phyloP scores from a whole-genome alignment of 2,329 filamentous ascomycete species.

The Aspergillus sp. region DNA sequence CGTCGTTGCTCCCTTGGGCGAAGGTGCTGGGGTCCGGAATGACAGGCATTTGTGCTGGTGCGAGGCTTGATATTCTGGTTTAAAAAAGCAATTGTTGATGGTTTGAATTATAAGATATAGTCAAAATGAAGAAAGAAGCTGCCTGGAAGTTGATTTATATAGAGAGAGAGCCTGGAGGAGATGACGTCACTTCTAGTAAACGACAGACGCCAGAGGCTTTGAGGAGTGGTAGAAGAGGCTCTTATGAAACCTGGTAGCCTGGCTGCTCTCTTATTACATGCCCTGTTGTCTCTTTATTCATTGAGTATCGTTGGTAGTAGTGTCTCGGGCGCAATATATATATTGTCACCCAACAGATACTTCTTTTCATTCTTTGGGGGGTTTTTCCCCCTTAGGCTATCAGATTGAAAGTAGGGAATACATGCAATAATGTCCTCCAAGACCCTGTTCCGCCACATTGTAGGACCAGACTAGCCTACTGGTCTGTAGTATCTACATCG shows the following conservation, averaged over 20 bases:
- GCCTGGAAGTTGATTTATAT: background rate
- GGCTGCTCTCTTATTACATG: background rate
- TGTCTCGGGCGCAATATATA: background rate
- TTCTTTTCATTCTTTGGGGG: background rate
- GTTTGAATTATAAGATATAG: background rate
- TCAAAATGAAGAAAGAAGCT: background rate
- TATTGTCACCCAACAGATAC: background rate
- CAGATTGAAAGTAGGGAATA: background rate
- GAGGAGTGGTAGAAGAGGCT: background rate
- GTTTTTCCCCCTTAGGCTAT: background rate
- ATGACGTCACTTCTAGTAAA: conserved; percentile 8
- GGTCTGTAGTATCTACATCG: background rate
- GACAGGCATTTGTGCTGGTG: conserved; percentile 33
- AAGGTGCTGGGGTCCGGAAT: conserved; percentile 35
- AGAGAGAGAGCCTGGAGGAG: background rate
- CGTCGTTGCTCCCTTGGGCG: conserved; percentile 25
- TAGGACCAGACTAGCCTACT: background rate
- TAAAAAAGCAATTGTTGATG: background rate
- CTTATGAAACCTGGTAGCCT: background rate
- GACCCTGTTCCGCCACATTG: background rate
- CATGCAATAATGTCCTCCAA: background rate
- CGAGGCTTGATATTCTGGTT: background rate
- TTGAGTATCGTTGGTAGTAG: background rate
- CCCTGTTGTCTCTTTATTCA: background rate
- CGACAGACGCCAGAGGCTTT: background rate